Percentiles rank a stretch among this genome's conserved stretches.
phyloP scores from a whole-genome alignment of 768 basidiomycete species.

The Sarcodon aspratus region DNA sequence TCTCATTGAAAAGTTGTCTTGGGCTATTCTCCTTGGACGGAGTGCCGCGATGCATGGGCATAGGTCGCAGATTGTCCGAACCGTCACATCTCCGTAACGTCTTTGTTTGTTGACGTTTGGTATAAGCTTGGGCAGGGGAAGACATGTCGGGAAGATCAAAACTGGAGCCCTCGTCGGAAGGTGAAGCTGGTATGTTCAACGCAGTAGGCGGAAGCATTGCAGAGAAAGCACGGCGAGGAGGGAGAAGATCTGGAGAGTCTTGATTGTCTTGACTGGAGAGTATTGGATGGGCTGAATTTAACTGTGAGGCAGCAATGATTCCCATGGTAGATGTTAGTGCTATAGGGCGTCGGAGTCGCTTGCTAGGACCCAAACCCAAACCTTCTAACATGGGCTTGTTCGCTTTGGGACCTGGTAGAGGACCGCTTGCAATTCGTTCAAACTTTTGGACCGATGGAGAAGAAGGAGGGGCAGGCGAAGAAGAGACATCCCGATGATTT shows the following conservation, averaged over 20 bases:
- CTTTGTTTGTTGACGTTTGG: slow-evolving; percentile 65
- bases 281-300: slow-evolving; percentile 11
- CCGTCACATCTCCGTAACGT: slow-evolving; percentile 74
- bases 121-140: slow-evolving; percentile 74
- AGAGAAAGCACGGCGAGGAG: slow-evolving; percentile 63
- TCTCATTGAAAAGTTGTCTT: slow-evolving; percentile 8
- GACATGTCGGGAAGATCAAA: slow-evolving; percentile 57
- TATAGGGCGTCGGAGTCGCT: slow-evolving; percentile 59
- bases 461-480: slow-evolving; percentile 37
- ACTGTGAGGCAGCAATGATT: slow-evolving; percentile 13
- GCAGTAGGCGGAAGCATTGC: slow-evolving; percentile 41
- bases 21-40: slow-evolving; percentile 42
- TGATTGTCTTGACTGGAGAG: slow-evolving; percentile 10
- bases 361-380: slow-evolving; percentile 40
- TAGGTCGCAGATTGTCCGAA: slow-evolving; percentile 66
- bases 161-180: slow-evolving; percentile 28
- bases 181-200: slow-evolving; percentile 29
- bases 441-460: slow-evolving; percentile 38
- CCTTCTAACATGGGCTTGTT: slow-evolving; percentile 42
- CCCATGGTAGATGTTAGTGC: slow-evolving; percentile 44
- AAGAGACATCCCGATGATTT: slow-evolving; percentile 20
- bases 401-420: slow-evolving; percentile 21
- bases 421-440: slow-evolving; percentile 25
- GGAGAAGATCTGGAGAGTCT: slow-evolving; percentile 20
- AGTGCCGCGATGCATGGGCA: slow-evolving; percentile 24